Conservation (phyloP, 2,329 filamentous ascomycete species). For the Teratosphaeria destructans region DNA sequence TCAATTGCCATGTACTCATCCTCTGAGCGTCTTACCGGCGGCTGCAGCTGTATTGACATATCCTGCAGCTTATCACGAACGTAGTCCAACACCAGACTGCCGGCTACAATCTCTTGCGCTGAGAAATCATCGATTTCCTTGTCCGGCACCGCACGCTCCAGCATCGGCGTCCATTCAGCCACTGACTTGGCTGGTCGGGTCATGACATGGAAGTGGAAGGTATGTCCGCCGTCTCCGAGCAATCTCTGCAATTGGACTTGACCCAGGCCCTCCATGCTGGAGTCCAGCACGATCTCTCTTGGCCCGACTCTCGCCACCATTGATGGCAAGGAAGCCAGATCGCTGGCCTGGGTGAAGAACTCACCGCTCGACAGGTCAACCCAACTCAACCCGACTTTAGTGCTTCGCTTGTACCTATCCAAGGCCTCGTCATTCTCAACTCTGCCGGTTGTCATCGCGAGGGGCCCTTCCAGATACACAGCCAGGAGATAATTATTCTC, state of each 20-base stretch:
- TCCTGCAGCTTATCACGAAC: conserved; percentile 69
- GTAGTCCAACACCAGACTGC: conserved; percentile 73
- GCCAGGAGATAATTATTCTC: conserved; percentile 88
- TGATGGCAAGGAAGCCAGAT: conserved; percentile 62
- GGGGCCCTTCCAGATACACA: conserved; percentile 47
- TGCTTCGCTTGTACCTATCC: conserved; percentile 26
- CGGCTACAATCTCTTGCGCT: conserved; percentile 60
- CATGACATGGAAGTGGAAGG: conserved; percentile 60
- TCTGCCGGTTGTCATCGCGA: conserved; percentile 2
- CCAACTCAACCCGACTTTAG: conserved; percentile 72
- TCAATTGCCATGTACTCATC: conserved; percentile 82
- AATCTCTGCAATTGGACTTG: conserved; percentile 15
- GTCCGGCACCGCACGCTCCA: conserved; percentile 60
- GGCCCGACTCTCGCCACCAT: conserved; percentile 74
- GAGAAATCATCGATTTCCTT: conserved; percentile 50
- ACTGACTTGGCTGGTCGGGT: conserved; percentile 36
- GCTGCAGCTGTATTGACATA: conserved; percentile 68
- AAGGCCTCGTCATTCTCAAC: conserved; percentile 12
- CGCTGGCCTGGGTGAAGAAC: conserved; percentile 75
- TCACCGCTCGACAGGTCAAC: conserved; percentile 89
- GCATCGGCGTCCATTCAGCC: conserved; percentile 61
- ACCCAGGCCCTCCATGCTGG: conserved; percentile 38
- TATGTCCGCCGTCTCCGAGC: conserved; percentile 41
- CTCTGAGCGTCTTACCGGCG: conserved; percentile 63
- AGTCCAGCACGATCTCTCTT: conserved; percentile 70